These are phyloP conservation scores for Silene latifolia DNA, from an alignment of 148 eudicot genomes.

Conservation along the genomic window DNA sequence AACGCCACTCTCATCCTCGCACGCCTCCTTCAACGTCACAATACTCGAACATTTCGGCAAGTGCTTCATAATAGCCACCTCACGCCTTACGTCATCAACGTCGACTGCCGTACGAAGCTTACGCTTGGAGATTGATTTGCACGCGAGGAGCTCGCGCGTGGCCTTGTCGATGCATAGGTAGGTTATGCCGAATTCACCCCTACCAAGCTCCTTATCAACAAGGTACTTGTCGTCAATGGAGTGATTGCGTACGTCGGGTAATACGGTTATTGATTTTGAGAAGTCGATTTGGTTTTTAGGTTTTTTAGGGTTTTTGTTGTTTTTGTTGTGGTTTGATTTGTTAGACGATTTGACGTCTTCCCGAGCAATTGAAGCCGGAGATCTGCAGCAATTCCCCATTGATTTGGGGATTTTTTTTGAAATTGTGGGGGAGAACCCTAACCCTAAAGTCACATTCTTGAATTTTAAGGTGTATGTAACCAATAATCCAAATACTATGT, in stretches of 20 bases:
- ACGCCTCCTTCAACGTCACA: conserved; percentile 76
- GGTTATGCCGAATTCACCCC: conserved; percentile 90
- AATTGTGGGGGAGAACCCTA: too few relatives aligned
- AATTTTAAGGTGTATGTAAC: too few relatives aligned
- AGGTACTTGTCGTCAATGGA: conserved; percentile 74
- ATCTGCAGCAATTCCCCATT: conserved; percentile 98
- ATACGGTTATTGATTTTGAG: too few relatives aligned
- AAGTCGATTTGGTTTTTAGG: too few relatives aligned
- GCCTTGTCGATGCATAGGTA: conserved; percentile 64
- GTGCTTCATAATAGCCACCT: conserved; percentile 91
- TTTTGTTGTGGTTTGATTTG: conserved; percentile 7
- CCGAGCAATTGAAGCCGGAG: conserved; percentile 87
- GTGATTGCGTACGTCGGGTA: conserved; percentile 33
- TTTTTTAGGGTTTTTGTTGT: conserved; percentile 24
- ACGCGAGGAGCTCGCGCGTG: conserved; percentile 59
- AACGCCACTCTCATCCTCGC: conserved; percentile 95
- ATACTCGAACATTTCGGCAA: conserved; percentile 68
- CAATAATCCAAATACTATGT: too few relatives aligned
- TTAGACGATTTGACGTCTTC: conserved; percentile 79
- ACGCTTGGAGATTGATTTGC: conserved; percentile 90
- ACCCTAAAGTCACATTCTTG: too few relatives aligned
- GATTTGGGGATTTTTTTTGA: conserved; percentile 21
- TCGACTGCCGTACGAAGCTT: conserved; percentile 85
- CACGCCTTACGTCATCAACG: conserved; percentile 84
- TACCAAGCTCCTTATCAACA: conserved; percentile 69